Percentiles rank a stretch among this genome's conserved stretches.
Evolutionary conservation across 768 basidiomycete genomes (phyloP).

Genomic region (Lentinula boryana): DNA sequence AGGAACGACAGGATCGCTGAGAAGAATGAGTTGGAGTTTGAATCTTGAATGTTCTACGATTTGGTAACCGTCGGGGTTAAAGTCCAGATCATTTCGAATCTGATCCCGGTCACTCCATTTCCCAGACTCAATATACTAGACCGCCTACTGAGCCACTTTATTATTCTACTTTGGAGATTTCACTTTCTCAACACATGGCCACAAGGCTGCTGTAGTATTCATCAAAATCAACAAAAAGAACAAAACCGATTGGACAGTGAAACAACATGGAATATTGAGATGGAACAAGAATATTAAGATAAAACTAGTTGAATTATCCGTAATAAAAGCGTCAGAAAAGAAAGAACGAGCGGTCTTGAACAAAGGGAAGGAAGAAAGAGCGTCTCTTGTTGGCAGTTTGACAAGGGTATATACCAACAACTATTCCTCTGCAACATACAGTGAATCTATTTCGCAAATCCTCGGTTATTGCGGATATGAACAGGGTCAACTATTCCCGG

Average conservation of each 20-base stretch:
- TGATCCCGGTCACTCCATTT: neutral
- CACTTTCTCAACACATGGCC: neutral
- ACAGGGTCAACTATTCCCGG: constrained; percentile 38
- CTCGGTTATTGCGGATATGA: neutral
- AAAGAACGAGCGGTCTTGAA: neutral
- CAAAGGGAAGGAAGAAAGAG: neutral
- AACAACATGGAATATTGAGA: neutral
- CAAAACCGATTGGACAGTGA: neutral
- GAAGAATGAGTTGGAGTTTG: neutral
- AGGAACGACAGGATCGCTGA: neutral
- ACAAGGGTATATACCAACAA: constrained; percentile 5
- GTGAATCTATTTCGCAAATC: neutral
- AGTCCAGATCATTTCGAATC: neutral
- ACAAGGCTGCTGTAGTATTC: neutral
- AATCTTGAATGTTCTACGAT: neutral
- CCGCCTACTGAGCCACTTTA: no score
- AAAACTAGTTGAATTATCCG: constrained; percentile 1
- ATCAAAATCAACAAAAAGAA: neutral
- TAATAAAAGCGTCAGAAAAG: neutral
- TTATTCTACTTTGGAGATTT: neutral
- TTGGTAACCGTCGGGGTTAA: neutral
- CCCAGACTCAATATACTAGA: neutral
- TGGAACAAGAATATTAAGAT: neutral
- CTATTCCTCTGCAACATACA: neutral
- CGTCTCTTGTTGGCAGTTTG: constrained; percentile 1